Evolutionary conservation across 441 rosid species (phyloP), one percentile per base, ranked within the genome.

Genomic region (Viola pubescens): DNA sequence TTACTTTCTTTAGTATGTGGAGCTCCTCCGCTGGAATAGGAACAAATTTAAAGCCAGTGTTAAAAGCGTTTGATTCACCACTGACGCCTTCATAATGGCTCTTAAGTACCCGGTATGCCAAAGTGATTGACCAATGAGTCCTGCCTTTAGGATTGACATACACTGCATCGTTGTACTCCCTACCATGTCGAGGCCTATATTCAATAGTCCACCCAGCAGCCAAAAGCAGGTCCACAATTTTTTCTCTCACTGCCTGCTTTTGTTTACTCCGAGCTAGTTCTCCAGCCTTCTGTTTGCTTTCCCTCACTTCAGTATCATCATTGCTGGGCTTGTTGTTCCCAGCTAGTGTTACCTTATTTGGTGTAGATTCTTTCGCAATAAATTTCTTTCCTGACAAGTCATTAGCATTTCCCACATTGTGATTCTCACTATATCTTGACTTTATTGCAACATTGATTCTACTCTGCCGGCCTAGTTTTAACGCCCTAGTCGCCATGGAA

Each of bases 41-140:
- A 67, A 74, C 75, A 65, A 85, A 77, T 66, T 64, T 66, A 64
- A 82, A 86, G 59, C 82, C 83, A 51, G 64, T 11, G 9, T 76
- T 79, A 62, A 70, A 55, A 64, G 71, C 58, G 7, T 60, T 60
- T 55, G 79, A 75, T 66, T 71, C 75, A 59, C 39, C 67, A 64
- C 55, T 74, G 34, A 60, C 73, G 37, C 63, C 62, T 77, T 90
- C 89, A 75, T 72, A 70, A 44, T 80, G 73, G 46, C 50, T 37
- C 79, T 81, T 86, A 46, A 90, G 88, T 64, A 70, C 63, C 38
- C 73, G 79, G 78, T 94, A 94, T 34, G 99, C 99, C 77, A 76
- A 68, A 54, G 99, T 94, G 68, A 88, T 76, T 50, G 99, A 94
- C 99, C 99, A 94, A 75, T 90, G 95, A 68, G 97, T 86, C 71